These are phyloP conservation scores for Coemansia sp. DNA, from an alignment of 192 early-diverging fungal species.

Conservation along the genomic window DNA sequence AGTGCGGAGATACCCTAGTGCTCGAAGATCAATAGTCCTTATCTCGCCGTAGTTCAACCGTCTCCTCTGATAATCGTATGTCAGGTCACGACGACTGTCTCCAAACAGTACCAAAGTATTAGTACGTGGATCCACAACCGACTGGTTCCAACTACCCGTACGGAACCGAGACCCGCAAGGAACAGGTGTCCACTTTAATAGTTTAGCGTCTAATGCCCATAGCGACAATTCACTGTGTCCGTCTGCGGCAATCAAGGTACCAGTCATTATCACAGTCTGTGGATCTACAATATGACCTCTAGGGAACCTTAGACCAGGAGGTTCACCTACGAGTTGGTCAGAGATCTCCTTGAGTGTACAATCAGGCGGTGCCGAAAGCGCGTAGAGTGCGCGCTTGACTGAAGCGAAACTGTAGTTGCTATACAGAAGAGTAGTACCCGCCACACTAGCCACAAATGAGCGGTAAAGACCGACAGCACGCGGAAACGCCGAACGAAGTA, in stretches of 20 bases:
- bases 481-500: slow-evolving; percentile 65
- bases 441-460: slow-evolving; percentile 69
- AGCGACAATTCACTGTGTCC: slow-evolving; percentile 71
- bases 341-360: slow-evolving; percentile 74
- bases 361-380: slow-evolving; percentile 64
- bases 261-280: slow-evolving; percentile 68
- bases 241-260: slow-evolving; percentile 71
- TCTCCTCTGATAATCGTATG: slow-evolving; percentile 79
- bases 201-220: slow-evolving; percentile 70
- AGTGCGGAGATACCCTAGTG: slow-evolving; percentile 68
- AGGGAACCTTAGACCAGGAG: slow-evolving; percentile 80
- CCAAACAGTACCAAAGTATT: slow-evolving; percentile 78
- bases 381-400: slow-evolving; percentile 75
- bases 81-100: slow-evolving; percentile 65
- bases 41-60: slow-evolving; percentile 81
- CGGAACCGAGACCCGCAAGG: slow-evolving; percentile 70
- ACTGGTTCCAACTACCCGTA: slow-evolving; percentile 80
- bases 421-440: slow-evolving; percentile 70
- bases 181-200: slow-evolving; percentile 69
- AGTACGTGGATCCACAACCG: slow-evolving; percentile 63
- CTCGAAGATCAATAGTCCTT: slow-evolving; percentile 72
- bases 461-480: slow-evolving; percentile 81
- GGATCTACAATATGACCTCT: slow-evolving; percentile 73
- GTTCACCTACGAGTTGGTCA: slow-evolving; percentile 66
- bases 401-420: slow-evolving; percentile 79